A percentile compares a stretch with the other conserved stretches of the same genome.
phyloP scores from a whole-genome alignment of 805 yeast genomes.

The Candida pseudoglaebosa region DNA sequence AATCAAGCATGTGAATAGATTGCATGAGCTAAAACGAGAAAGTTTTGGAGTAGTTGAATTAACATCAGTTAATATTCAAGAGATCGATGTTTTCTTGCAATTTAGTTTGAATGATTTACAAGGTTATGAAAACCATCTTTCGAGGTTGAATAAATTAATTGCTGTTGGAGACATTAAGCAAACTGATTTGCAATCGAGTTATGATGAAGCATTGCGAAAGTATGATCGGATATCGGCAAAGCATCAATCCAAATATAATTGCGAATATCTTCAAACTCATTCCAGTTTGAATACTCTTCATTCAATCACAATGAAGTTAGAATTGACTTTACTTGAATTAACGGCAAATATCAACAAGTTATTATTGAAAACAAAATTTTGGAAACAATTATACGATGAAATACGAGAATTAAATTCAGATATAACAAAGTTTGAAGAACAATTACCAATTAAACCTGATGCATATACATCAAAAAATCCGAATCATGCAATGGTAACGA shows the following conservation, averaged over 20 bases:
- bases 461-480: too few species aligned
- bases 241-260: not conserved
- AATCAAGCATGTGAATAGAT: slow-evolving; percentile 19
- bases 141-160: slow-evolving; percentile 33
- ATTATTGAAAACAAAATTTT: slow-evolving; percentile 20
- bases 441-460: slow-evolving; percentile 6
- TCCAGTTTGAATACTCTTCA: slow-evolving; percentile 1
- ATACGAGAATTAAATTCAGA: slow-evolving; percentile 28
- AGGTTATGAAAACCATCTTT: slow-evolving; percentile 22
- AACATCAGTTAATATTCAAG: slow-evolving; percentile 24
- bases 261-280: not conserved
- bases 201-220: slow-evolving; percentile 13
- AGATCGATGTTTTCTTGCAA: slow-evolving; percentile 45
- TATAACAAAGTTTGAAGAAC: slow-evolving; percentile 23
- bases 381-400: slow-evolving; percentile 28
- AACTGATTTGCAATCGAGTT: slow-evolving; percentile 24
- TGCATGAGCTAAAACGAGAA: slow-evolving; percentile 17
- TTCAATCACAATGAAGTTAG: slow-evolving; percentile 2
- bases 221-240: not conserved
- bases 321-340: slow-evolving; percentile 13
- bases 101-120: slow-evolving; percentile 43
- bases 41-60: slow-evolving; percentile 23
- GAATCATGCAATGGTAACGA: too few species aligned
- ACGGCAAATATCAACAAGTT: slow-evolving; percentile 20
- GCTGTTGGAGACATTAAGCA: slow-evolving; percentile 30